Conservation (phyloP, 306 rosid genomes). For the Pueraria montana region DNA sequence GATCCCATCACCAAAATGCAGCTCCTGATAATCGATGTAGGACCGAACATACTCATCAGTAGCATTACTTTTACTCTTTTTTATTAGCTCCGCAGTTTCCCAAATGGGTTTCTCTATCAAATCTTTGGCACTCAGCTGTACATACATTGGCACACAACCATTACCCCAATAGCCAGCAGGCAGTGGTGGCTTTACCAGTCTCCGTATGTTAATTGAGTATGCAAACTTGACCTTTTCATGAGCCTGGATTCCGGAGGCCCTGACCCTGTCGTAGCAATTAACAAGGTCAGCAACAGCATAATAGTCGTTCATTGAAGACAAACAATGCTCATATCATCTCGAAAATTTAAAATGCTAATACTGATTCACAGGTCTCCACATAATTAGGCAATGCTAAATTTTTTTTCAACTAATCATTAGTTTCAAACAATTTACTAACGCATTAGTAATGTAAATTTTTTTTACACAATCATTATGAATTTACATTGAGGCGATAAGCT, state of each 20-base stretch:
- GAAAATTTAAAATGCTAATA: not conserved
- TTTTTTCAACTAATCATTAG: too few species aligned
- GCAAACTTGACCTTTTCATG: constrained; percentile 76
- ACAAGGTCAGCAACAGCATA: too few species aligned
- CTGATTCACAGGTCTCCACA: not conserved
- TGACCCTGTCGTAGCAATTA: constrained; percentile 56
- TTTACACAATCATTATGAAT: too few species aligned
- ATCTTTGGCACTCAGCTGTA: constrained; percentile 61
- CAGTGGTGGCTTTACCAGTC: constrained; percentile 65
- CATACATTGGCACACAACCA: constrained; percentile 86
- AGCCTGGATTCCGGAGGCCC: constrained; percentile 54
- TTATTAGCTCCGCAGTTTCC: constrained; percentile 76
- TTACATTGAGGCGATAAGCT: too few species aligned
- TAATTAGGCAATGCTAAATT: too few species aligned
- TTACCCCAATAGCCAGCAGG: constrained; percentile 88
- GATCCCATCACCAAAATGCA: constrained; percentile 72
- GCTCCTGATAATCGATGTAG: constrained; percentile 72
- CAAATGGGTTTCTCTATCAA: constrained; percentile 67
- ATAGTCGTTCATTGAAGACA: too few species aligned
- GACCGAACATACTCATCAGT: constrained; percentile 78
- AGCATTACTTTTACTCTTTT: constrained; percentile 76
- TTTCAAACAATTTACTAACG: too few species aligned
- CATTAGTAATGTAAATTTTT: too few species aligned
- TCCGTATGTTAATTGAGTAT: constrained; percentile 72
- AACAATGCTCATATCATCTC: not conserved